A percentile compares a stretch with the other conserved stretches of the same genome.
These are phyloP conservation scores for Pythium insidiosum DNA, from an alignment of 352 stramenopile species.

Conservation along the genomic window DNA sequence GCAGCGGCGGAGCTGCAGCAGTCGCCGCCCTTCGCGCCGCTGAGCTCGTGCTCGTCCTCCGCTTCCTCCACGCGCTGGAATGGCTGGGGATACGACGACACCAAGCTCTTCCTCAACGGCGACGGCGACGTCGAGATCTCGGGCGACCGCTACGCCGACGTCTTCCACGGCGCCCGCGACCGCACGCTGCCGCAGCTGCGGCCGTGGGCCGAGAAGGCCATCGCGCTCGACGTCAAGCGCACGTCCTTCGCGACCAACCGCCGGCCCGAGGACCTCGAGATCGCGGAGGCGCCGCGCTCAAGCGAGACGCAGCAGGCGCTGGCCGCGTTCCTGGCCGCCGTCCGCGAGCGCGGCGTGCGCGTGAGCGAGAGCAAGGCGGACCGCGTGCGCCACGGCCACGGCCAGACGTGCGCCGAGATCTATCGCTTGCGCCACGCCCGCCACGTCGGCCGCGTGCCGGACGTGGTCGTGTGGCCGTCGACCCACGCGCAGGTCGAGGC, in stretches of 20 bases:
- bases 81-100: slow-evolving; percentile 67
- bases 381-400: slow-evolving; percentile 55
- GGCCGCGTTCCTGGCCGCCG: slow-evolving; percentile 20
- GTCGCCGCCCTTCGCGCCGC: slow-evolving; percentile 1
- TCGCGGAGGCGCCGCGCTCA: slow-evolving; percentile 6
- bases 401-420: slow-evolving; percentile 69
- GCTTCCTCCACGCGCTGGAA: slow-evolving; percentile 46
- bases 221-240: slow-evolving; percentile 38
- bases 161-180: slow-evolving; percentile 35
- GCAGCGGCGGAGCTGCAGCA: not conserved
- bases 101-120: slow-evolving; percentile 55
- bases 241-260: slow-evolving; percentile 25
- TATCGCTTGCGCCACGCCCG: slow-evolving; percentile 39
- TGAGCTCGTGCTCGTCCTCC: not conserved
- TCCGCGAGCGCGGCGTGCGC: slow-evolving; percentile 19
- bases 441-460: slow-evolving; percentile 64
- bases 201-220: slow-evolving; percentile 44
- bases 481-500: slow-evolving; percentile 74
- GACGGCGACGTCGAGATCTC: slow-evolving; percentile 50
- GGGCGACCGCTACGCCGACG: slow-evolving; percentile 43
- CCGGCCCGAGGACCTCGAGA: slow-evolving; percentile 20
- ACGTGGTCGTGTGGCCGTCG: slow-evolving; percentile 87
- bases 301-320: slow-evolving; percentile 16
- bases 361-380: slow-evolving; percentile 34
- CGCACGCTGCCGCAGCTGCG: slow-evolving; percentile 43